Conservation (phyloP, 371 early-diverging fungal genomes). For the Mortierella sp. region DNA sequence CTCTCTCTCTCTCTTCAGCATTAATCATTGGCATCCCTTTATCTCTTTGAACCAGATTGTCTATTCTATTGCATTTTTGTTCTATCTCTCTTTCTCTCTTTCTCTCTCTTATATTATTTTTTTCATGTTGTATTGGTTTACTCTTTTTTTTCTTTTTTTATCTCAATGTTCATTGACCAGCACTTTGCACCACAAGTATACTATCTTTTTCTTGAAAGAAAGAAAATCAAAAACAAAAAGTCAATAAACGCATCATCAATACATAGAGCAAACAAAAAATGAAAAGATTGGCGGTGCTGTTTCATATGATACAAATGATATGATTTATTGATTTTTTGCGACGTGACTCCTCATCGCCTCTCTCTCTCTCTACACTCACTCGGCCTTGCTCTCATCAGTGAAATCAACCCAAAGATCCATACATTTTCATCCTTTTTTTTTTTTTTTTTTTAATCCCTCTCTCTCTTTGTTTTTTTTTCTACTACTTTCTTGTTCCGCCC, state of each 20-base stretch:
- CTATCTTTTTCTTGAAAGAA: no score
- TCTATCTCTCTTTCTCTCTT: background rate
- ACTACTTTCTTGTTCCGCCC: background rate
- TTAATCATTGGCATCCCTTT: background rate
- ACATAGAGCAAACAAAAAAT: no score
- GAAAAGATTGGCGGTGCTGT: no score
- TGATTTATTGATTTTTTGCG: constrained; percentile 1
- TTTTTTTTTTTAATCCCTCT: background rate
- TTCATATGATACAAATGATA: background rate
- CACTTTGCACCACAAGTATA: background rate
- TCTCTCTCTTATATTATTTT: background rate
- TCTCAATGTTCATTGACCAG: background rate
- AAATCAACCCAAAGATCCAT: constrained; percentile 1
- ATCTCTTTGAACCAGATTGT: background rate
- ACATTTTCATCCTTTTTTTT: background rate
- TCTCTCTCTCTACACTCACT: background rate
- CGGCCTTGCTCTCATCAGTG: no score
- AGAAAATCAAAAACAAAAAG: no score
- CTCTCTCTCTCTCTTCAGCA: constrained; percentile 5
- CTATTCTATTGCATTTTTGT: background rate
- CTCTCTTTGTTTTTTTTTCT: background rate
- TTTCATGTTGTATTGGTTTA: background rate
- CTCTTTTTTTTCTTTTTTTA: background rate
- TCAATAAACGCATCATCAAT: no score
- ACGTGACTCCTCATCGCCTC: background rate